A percentile compares a stretch with the other conserved stretches of the same genome.
phyloP scores from a whole-genome alignment of 208 protist genomes.

The Trichomonas gallinae region DNA sequence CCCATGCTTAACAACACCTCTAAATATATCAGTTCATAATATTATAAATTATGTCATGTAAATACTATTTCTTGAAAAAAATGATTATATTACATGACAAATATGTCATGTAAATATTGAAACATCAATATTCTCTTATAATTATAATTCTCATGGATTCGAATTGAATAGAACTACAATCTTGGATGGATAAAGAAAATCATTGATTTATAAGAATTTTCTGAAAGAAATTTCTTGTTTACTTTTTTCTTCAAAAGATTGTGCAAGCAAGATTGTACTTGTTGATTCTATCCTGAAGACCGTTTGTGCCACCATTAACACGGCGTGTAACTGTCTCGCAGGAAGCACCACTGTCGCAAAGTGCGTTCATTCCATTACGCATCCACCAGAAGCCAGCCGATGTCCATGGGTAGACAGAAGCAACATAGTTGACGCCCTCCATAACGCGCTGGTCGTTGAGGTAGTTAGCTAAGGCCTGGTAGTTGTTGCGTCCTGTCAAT shows the following conservation, averaged over 20 bases:
- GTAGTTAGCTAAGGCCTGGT: background rate
- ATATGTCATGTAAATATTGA: no score
- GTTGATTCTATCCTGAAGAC: background rate
- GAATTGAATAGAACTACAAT: no score
- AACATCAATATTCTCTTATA: no score
- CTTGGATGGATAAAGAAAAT: no score
- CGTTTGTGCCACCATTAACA: constrained; percentile 22
- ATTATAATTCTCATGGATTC: no score
- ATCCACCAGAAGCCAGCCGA: constrained; percentile 13
- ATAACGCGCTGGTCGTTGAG: background rate
- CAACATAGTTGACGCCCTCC: constrained; percentile 6
- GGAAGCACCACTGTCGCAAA: background rate
- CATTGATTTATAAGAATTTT: no score
- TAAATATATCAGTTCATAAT: no score
- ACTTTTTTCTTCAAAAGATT: background rate
- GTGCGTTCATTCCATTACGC: background rate
- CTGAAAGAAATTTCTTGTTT: no score
- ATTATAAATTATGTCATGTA: no score
- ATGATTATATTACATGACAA: no score
- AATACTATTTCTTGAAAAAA: no score
- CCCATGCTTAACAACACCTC: no score
- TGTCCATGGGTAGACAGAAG: constrained; percentile 19
- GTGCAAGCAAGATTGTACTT: background rate
- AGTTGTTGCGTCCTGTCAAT: constrained; percentile 6
- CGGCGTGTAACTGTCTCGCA: background rate